Evolutionary conservation across 2,329 filamentous ascomycete genomes (phyloP).

Genomic region (Stemphylium beticola): DNA sequence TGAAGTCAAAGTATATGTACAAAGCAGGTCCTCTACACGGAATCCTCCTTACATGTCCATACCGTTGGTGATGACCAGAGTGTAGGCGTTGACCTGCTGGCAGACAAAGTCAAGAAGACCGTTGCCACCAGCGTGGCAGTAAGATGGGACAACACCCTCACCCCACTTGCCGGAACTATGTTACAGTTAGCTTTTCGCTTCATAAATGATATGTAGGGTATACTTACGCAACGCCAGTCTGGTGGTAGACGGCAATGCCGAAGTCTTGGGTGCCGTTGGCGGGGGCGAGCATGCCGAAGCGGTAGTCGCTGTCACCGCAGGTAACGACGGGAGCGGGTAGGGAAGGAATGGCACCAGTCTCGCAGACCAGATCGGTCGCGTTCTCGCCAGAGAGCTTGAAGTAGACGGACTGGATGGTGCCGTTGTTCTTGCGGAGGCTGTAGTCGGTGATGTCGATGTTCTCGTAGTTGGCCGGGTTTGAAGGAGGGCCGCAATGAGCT

Average conservation of each 20-base stretch:
- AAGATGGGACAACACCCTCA: slow-evolving; percentile 17
- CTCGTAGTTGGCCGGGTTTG: slow-evolving; percentile 20
- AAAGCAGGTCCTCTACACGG: too few relatives aligned
- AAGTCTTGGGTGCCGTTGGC: too few relatives aligned
- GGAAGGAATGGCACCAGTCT: slow-evolving; percentile 11
- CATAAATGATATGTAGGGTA: too few relatives aligned
- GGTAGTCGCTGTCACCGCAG: slow-evolving; percentile 27
- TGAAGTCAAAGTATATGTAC: too few relatives aligned
- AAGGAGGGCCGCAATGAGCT: background rate
- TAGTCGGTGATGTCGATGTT: slow-evolving; percentile 30
- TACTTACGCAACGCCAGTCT: too few relatives aligned
- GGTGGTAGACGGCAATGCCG: too few relatives aligned
- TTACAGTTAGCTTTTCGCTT: too few relatives aligned
- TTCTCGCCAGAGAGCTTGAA: slow-evolving; percentile 32
- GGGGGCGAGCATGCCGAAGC: slow-evolving; percentile 10
- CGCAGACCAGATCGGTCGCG: slow-evolving; percentile 20
- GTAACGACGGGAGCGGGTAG: slow-evolving; percentile 19
- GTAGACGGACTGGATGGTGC: slow-evolving; percentile 20
- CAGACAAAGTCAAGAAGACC: slow-evolving; percentile 27
- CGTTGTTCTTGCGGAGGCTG: slow-evolving; percentile 26
- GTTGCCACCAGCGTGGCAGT: slow-evolving; percentile 31
- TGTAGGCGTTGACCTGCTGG: slow-evolving; percentile 11
- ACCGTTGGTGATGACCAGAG: too few relatives aligned
- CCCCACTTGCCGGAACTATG: slow-evolving; percentile 15
- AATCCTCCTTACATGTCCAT: too few relatives aligned